Evolutionary conservation across 176 grass and related monocot species (phyloP), one percentile per base, ranked within the genome.

Genomic region (Rhynchospora breviuscula): DNA sequence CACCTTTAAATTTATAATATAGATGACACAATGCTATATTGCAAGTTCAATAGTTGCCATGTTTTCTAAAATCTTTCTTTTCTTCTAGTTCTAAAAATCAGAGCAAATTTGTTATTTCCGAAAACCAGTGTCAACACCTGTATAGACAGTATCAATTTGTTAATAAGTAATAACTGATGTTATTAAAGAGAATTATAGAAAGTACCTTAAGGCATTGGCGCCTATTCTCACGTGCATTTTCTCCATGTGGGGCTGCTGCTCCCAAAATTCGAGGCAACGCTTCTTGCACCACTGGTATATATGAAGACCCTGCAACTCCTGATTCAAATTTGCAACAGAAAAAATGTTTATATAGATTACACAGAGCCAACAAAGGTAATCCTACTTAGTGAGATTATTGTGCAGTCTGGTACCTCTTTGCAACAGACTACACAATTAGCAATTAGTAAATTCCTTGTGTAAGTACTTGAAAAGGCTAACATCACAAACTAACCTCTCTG

Each of bases 171-270:
- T 35, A 57, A 78, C 25, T 54, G 22, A 11, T 78, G 25, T 8
- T 10, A n/a, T 57, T 78, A 57, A 46, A 71, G 75, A 81, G 60
- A 78, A 75, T 18, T 67, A 83, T 90, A 33, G 79, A 44, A 84
- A 85, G 72, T 87, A 82, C 95, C 90, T 98, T 98, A 13, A 98
- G 95, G 63, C 96, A 98, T 51, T 98, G 96, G 40, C 91, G 92
- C 60, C 91, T 88, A 82, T 98, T 98, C 71, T 98, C 96, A 85
- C 89, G 92, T 89, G 90, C 92, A 62, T 87, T 89, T 87, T 95
- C 92, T 90, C 96, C 96, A 86, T 86, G 85, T 87, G 93, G 92
- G 81, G 96, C 96, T 54, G 84, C 96, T 72, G 89, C 72, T 87
- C 87, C 90, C 26, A 98, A 84, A 69, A 98, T 88, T 45, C 92